Conservation (phyloP, 1,284 basidiomycete species). For the Ustilago hordei region DNA sequence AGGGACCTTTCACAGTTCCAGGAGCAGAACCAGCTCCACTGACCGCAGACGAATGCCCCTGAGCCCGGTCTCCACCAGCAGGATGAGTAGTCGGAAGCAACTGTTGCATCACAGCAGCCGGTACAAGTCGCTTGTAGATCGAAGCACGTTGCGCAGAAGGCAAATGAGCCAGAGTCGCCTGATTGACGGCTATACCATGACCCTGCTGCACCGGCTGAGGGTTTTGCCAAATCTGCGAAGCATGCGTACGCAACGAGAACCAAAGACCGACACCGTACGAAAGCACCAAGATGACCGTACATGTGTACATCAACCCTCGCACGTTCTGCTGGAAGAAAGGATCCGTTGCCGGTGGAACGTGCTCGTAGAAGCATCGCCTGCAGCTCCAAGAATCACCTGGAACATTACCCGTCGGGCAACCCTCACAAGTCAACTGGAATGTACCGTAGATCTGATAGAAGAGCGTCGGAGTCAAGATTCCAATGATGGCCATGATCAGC, state of each 20-base stretch:
- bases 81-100: constrained; percentile 55
- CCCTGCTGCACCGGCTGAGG: constrained; percentile 65
- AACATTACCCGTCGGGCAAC: constrained; percentile 76
- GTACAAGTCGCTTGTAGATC: constrained; percentile 78
- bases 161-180: constrained; percentile 41
- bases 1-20: constrained; percentile 29
- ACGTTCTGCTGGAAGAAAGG: constrained; percentile 97
- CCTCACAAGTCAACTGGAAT: constrained; percentile 93
- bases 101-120: constrained; percentile 62
- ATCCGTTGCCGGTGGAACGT: constrained; percentile 90
- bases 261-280: constrained; percentile 97
- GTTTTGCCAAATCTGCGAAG: constrained; percentile 99
- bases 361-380: constrained; percentile 92
- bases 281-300: constrained; percentile 86
- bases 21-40: constrained; percentile 27
- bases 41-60: constrained; percentile 26
- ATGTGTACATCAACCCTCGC: constrained; percentile 92
- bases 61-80: constrained; percentile 18
- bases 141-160: constrained; percentile 75
- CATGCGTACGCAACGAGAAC: constrained; percentile 98
- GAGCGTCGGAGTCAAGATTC: constrained; percentile 91
- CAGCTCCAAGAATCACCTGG: constrained; percentile 78
- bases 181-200: constrained; percentile 55
- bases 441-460: constrained; percentile 99
- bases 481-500: constrained; percentile 99